Percentiles rank a stretch among this genome's conserved stretches.
Conservation (phyloP, 2,329 filamentous ascomycete species). For the Epichloe brachyelytri region DNA sequence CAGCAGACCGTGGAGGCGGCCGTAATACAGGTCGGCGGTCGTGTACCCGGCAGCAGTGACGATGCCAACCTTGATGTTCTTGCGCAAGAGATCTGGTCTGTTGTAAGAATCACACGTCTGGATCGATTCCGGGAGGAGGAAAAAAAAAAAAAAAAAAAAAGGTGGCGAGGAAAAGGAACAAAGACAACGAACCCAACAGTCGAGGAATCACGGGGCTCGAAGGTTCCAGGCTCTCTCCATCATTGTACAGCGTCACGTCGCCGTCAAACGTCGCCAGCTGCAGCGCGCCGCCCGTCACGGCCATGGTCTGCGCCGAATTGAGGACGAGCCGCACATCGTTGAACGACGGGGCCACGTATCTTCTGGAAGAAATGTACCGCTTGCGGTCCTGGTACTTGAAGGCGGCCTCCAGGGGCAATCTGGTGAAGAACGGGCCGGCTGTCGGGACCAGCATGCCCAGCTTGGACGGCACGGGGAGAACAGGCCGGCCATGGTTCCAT, state of each 20-base stretch:
- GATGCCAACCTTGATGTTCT: conserved; percentile 78
- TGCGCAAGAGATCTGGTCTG: conserved; percentile 51
- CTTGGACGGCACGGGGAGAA: conserved; percentile 51
- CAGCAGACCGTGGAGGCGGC: conserved; percentile 73
- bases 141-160: too few species aligned
- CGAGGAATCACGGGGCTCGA: conserved; percentile 64
- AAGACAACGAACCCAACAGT: conserved; percentile 31
- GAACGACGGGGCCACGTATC: conserved; percentile 93
- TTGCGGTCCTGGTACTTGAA: conserved; percentile 82
- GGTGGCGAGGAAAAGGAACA: background rate
- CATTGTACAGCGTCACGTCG: conserved; percentile 90
- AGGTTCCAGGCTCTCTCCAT: conserved; percentile 66
- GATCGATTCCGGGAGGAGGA: background rate
- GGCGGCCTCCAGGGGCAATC: conserved; percentile 72
- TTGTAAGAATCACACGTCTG: background rate
- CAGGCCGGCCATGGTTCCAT: conserved; percentile 21
- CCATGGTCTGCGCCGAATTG: conserved; percentile 91
- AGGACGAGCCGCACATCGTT: conserved; percentile 89
- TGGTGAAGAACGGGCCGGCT: conserved; percentile 88
- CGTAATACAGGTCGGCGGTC: conserved; percentile 74
- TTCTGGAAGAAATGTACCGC: conserved; percentile 75
- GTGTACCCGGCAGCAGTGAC: conserved; percentile 95
- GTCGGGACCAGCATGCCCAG: conserved; percentile 83
- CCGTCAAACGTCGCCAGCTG: conserved; percentile 93
- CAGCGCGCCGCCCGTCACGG: conserved; percentile 64